Evolutionary conservation across 129 eudicot genomes (phyloP), one percentile per base, ranked within the genome.

Genomic region (Flaveria trinervia): DNA sequence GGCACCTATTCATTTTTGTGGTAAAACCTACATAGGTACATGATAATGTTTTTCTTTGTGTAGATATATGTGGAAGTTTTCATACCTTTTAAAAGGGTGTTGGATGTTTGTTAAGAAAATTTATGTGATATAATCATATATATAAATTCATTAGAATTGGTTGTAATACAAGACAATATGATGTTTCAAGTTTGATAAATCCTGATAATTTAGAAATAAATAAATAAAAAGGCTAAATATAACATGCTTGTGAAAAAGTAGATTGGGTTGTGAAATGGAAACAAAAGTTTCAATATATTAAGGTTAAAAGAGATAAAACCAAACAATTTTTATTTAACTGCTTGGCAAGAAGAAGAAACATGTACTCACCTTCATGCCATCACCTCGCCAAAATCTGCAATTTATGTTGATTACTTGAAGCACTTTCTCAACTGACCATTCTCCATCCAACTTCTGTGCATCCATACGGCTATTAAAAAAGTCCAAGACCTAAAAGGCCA

Each of bases 391-490:
- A 77, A 92, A 89, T 86, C 93, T 85, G 72, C 97, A 94, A 65
- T 89, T 91, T 46, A 70, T 78, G 51, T 81, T 84, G 80, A 94
- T 94, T 49, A 94, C 84, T 84, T 94, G 82, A 73, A 94, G 97
- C 64, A 91, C 98, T 75, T 89, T 94, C 79, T 94, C 97, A 77
- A 94, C 98, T 18, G 98, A 94, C 97, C 97, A 94, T 76, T 94
- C 96, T 41, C 92, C 97, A 68, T 85, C 92, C 67, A 74, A 50
- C 44, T 89, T 82, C 17, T 91, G 98, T 61, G 96, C 88, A 83
- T 94, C 98, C 88, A 94, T 91, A 16, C 96, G 96, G 79, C 87
- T 84, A 77, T 94, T 94, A 73, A 94, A 94, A 77, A 89, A 94
- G 70, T 91, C 97, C 68, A 91, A 78, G 36, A 94, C 97, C 98